These are phyloP conservation scores for Penicillium maclennaniae DNA, from an alignment of 495 filamentous ascomycete species.

Conservation along the genomic window DNA sequence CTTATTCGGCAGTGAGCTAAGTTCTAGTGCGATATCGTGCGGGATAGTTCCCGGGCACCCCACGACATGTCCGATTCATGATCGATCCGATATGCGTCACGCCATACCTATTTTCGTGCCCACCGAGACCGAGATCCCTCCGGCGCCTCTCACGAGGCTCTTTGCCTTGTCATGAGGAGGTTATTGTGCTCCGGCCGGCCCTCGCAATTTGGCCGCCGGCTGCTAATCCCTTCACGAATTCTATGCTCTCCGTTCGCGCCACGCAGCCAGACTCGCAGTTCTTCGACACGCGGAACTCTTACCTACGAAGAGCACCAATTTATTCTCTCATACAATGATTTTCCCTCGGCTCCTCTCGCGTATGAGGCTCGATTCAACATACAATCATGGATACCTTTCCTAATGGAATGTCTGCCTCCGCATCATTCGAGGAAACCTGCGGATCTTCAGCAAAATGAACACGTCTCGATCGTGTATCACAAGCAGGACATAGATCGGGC, in stretches of 20 bases:
- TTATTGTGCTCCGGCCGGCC: slow-evolving; percentile 37
- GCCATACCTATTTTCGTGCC: slow-evolving; percentile 18
- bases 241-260: slow-evolving; percentile 9
- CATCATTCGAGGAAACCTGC: slow-evolving; percentile 16
- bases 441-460: slow-evolving; percentile 2
- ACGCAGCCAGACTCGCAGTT: slow-evolving; percentile 2
- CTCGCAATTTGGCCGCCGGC: slow-evolving; percentile 33
- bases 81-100: slow-evolving; percentile 38
- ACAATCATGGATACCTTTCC: slow-evolving; percentile 37
- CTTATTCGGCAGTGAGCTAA: background rate
- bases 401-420: slow-evolving; percentile 41
- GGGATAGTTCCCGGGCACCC: background rate
- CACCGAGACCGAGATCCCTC: slow-evolving; percentile 35
- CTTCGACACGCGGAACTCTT: slow-evolving; percentile 2
- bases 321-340: slow-evolving; percentile 14
- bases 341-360: slow-evolving; percentile 12
- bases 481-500: slow-evolving; percentile 16
- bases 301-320: slow-evolving; percentile 8
- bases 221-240: slow-evolving; percentile 7
- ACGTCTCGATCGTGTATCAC: slow-evolving; percentile 11
- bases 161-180: slow-evolving; percentile 45
- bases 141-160: slow-evolving; percentile 26
- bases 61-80: slow-evolving; percentile 22
- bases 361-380: slow-evolving; percentile 11
- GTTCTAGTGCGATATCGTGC: background rate